Base-by-base conservation (phyloP, 192 early-diverging fungal genomes). In the Kappamyces sp. region DNA sequence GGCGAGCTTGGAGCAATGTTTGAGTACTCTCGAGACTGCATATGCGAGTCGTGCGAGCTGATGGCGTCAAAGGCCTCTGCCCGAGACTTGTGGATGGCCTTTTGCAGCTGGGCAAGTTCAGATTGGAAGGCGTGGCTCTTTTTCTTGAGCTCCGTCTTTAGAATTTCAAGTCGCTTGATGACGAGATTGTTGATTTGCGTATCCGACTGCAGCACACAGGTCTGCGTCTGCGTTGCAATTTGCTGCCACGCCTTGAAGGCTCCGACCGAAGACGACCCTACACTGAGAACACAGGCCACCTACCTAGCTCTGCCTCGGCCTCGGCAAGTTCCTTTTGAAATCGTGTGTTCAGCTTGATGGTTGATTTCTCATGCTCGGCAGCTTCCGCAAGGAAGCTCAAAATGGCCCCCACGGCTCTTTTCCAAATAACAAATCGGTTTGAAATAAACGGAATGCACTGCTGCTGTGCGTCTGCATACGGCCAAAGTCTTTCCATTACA, bases 221-320 rank as follows among this genome's bases (percentile, higher is more conserved):
- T 58, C 35, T 42, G 41, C 42, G 30, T 38, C 8, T 58, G 30
- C 29, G 33, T 22, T 2, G 34, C 33, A 22, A 47, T 29, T 30
- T 45, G 55, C 42, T 31, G 32, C 55, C 55, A 58, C 11, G 55
- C 40, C 14, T 58, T 58, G 55, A 58, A 38, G 45, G 47, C 36
- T 35, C 35, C 45, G 14, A 43, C 41, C 12, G 53, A 54, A 39
- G 41, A 43, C 6, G 34, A 15, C 4, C 53, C 53, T 54, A 30
- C 5, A 3, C 31, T 39, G 45, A 39, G 5, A n/a, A n/a, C n/a
- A 6, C n/a, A 31, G 30, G 2, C 12, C 6, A 7, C 3, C 33
- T 38, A 58, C 55, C 55, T 6, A 58, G 5, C 22, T 38, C 15
- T 29, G 7, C 5, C 47, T 42, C 39, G 4, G 45, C 11, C 33